phyloP scores from a whole-genome alignment of 345 rosid genomes.

The Cardamine resedifolia region DNA sequence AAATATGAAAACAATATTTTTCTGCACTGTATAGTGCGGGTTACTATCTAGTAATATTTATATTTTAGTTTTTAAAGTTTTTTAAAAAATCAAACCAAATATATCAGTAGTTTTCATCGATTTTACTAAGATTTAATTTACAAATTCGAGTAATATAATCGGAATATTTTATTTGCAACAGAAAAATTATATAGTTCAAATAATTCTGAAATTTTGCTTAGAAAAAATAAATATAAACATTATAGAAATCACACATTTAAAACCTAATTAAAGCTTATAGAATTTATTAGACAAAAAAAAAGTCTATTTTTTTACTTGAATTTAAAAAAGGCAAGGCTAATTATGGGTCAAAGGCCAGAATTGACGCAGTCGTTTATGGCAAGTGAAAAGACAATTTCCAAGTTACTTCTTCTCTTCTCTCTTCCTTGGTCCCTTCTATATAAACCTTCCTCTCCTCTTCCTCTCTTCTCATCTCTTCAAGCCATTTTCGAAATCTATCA shows the following conservation, averaged over 20 bases:
- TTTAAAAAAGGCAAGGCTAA: background rate
- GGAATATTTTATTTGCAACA: background rate
- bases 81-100: background rate
- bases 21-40: no score
- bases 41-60: no score
- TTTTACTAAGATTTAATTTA: background rate
- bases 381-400: constrained; percentile 26
- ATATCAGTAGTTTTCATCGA: background rate
- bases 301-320: background rate
- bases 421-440: constrained; percentile 3
- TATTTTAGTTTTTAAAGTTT: background rate
- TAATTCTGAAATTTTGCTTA: background rate
- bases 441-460: constrained; percentile 23
- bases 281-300: background rate
- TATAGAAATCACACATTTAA: background rate
- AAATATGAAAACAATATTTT: no score
- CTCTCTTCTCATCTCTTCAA: constrained; percentile 22
- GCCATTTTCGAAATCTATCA: constrained; percentile 3
- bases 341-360: constrained; percentile 35
- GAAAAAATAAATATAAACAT: no score
- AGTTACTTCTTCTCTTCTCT: constrained; percentile 9
- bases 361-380: constrained; percentile 35
- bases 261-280: background rate
- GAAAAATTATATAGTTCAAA: background rate
- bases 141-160: no score